Base-by-base conservation (phyloP, 345 rosid genomes). In the Iberis pinnata region DNA sequence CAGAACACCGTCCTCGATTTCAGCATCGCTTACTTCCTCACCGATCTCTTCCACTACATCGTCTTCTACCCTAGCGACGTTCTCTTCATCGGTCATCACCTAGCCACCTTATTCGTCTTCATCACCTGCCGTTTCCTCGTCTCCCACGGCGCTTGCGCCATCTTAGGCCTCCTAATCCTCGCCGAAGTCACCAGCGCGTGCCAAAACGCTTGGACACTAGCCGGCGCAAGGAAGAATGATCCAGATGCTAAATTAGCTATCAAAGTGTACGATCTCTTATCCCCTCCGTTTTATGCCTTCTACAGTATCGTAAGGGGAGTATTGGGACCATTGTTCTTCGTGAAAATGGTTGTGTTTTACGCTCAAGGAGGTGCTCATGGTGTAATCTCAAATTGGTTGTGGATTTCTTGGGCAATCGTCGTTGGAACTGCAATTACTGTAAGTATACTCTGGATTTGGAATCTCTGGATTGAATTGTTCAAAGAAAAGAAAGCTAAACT, bases 161-260 rank as follows among this genome's bases (percentile, higher is more conserved):
- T 92, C 5, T 75, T 90, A 46, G 48, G 67, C 11, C 76, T 92
- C 4, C 32, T 92, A 40, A 39, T 84, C 55, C 81, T 92, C 6
- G 96, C 98, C 0, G 98, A 90, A 60, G 73, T 78, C 16, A 92
- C 98, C 41, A 87, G 98, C 79, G 75, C 73, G 0, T 90, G 95
- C 72, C 98, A 84, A 71, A 87, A 92, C 73, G 73, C 68, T 4
- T 92, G 96, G 98, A 84, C 98, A 0, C 76, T 92, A 5, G 86
- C 96, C 15, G 53, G 74, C 6, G 79, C 67, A 0, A 64, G 89
- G 68, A 77, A 80, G 69, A 12, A 9, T 20, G 96, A 86, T 37
- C 67, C 72, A 5, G 61, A 82, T 46, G 43, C 64, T 7, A 32
- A 46, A 19, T 20, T 72, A 7, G 93, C 96, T 0, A 68, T 63